Evolutionary conservation across 2,329 filamentous ascomycete genomes (phyloP).

Genomic region (Blastomyces gilchristii): DNA sequence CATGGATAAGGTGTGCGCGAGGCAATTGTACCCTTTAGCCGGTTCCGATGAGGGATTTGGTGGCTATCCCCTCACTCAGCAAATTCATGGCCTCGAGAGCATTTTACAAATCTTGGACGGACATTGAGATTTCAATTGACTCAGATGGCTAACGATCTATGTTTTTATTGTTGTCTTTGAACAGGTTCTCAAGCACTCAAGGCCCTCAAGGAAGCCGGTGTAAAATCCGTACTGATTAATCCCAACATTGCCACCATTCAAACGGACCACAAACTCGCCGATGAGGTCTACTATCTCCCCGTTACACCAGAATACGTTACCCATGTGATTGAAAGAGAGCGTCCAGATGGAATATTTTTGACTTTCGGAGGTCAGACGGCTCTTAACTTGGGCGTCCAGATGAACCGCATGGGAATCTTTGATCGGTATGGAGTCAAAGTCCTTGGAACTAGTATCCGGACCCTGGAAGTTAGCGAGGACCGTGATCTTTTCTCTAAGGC

Average conservation of each 20-base stretch:
- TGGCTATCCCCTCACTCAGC: background rate
- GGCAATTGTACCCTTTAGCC: background rate
- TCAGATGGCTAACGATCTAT: background rate
- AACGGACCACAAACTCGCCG: slow-evolving; percentile 88
- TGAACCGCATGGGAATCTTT: slow-evolving; percentile 92
- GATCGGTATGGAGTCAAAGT: slow-evolving; percentile 94
- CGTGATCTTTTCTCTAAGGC: slow-evolving; percentile 93
- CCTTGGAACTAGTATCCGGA: slow-evolving; percentile 87
- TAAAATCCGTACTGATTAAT: slow-evolving; percentile 87
- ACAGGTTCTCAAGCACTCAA: slow-evolving; percentile 91
- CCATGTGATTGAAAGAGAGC: slow-evolving; percentile 93
- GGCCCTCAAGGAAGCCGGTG: slow-evolving; percentile 88
- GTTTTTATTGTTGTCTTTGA: slow-evolving; percentile 5
- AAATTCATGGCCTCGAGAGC: background rate
- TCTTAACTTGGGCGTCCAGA: slow-evolving; percentile 90
- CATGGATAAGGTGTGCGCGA: background rate
- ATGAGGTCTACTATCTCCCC: slow-evolving; percentile 96
- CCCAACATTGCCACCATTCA: slow-evolving; percentile 98
- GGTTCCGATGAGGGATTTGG: background rate
- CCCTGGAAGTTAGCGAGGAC: slow-evolving; percentile 88
- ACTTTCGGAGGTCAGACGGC: slow-evolving; percentile 97
- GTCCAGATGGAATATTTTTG: slow-evolving; percentile 92
- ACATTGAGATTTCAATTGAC: background rate
- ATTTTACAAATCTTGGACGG: background rate
- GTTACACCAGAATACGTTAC: slow-evolving; percentile 96